Percentiles rank a stretch among this genome's conserved stretches.
Evolutionary conservation across 2,329 filamentous ascomycete species (phyloP).

Genomic region (Xylariaceae sp.): DNA sequence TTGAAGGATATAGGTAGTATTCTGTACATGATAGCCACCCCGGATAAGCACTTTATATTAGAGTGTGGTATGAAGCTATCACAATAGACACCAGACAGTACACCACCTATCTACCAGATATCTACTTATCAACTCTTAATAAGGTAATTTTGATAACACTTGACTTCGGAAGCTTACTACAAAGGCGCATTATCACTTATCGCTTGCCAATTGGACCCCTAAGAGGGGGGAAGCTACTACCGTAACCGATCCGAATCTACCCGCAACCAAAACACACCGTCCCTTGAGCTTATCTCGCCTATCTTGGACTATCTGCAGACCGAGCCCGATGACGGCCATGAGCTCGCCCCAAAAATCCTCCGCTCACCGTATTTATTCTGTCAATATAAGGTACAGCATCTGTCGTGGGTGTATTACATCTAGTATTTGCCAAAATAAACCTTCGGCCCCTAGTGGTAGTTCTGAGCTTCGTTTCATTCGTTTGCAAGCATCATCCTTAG

Average conservation of each 20-base stretch:
- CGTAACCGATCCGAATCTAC: conserved; percentile 17
- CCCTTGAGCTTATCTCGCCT: conserved; percentile 19
- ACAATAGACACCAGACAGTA: too few species aligned
- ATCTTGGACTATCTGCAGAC: conserved; percentile 15
- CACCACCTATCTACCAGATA: too few species aligned
- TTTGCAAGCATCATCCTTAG: too few species aligned
- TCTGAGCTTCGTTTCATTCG: too few species aligned
- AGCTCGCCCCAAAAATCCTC: conserved; percentile 5
- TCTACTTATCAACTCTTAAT: too few species aligned
- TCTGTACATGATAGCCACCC: too few species aligned
- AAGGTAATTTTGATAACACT: too few species aligned
- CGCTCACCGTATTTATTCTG: conserved; percentile 13
- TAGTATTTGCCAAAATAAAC: not conserved
- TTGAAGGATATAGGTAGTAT: too few species aligned
- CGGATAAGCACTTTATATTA: too few species aligned
- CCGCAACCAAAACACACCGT: conserved; percentile 19
- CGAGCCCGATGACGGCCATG: conserved; percentile 23
- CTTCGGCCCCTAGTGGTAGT: not conserved
- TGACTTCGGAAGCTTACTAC: conserved; percentile 12
- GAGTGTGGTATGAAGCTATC: too few species aligned
- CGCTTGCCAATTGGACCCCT: conserved; percentile 3
- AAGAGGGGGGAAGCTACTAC: not conserved
- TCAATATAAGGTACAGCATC: not conserved
- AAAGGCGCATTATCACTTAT: too few species aligned
- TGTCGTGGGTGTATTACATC: not conserved